Conservation (phyloP, 2,329 filamentous ascomycete genomes). For the Pseudogymnoascus sp. region DNA sequence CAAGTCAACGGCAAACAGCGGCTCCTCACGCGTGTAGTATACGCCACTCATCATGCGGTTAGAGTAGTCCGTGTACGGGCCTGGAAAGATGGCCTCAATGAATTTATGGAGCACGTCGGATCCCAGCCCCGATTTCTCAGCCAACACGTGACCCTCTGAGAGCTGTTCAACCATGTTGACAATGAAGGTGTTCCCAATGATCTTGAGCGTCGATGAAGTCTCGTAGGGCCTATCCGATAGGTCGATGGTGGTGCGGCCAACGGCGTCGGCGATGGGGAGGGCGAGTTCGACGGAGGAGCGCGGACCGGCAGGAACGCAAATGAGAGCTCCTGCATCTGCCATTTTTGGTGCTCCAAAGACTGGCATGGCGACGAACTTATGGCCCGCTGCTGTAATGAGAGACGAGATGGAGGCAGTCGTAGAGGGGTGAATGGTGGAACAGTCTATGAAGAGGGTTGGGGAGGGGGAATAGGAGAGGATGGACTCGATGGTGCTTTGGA, state of each 20-base stretch:
- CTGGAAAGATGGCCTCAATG: constrained; percentile 67
- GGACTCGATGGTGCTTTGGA: constrained; percentile 53
- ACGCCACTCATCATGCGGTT: constrained; percentile 67
- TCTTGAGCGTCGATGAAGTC: constrained; percentile 64
- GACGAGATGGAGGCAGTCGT: constrained; percentile 62
- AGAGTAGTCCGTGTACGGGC: constrained; percentile 67
- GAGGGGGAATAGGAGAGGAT: constrained; percentile 50
- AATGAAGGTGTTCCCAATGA: constrained; percentile 82
- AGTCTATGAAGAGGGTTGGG: constrained; percentile 77
- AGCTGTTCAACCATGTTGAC: constrained; percentile 75
- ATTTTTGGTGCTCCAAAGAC: constrained; percentile 67
- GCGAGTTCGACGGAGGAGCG: constrained; percentile 53
- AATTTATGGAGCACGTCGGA: constrained; percentile 62
- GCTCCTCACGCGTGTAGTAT: constrained; percentile 68
- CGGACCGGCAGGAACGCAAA: constrained; percentile 67
- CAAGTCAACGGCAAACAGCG: constrained; percentile 76
- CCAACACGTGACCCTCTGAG: constrained; percentile 68
- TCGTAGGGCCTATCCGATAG: constrained; percentile 62
- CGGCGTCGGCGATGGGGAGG: constrained; percentile 63
- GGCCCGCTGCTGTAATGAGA: constrained; percentile 51
- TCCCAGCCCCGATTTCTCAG: constrained; percentile 74
- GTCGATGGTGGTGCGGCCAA: constrained; percentile 62
- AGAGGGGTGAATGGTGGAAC: constrained; percentile 80
- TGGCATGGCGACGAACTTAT: constrained; percentile 66
- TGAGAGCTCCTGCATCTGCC: constrained; percentile 62